Base-by-base conservation (phyloP, 768 basidiomycete species). In the Xanthoconium stramineum region DNA sequence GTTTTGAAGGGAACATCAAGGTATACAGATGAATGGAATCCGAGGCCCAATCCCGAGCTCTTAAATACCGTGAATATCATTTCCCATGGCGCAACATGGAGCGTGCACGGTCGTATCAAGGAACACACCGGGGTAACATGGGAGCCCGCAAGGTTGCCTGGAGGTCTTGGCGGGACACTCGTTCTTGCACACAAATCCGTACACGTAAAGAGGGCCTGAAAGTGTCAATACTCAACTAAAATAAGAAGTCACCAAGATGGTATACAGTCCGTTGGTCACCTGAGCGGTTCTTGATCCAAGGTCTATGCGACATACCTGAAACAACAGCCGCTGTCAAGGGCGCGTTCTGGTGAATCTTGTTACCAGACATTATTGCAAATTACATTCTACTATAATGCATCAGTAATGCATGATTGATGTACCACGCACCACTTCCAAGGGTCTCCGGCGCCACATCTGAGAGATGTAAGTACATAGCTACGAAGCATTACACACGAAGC, bases 1-100 rank as follows among this genome's bases (percentile, higher is more conserved):
- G 50, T 29, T 53, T 58, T 20, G 50, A 55, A 50, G 40, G 54
- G 48, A 65, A 60, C 63, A 65, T 66, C 47, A 24, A 4, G 24
- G 24, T 24, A 24, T 24, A 24, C 24, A 4, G 24, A 24, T 24
- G 24, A 24, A 24, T 24, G 24, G 29, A 15, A 45, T 29, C 4
- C 8, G 44, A 10, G 42, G 42, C 24, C 44, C 24, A 7, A 17
- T n/a, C 14, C 17, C 29, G 14, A 45, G 44, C 44, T 45, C 14
- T 45, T 45, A 29, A 45, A 45, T 28, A 24, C 13, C 15, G 28
- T 8, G 24, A 13, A 29, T 30, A 17, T 8, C 28, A 8, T 45
- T 45, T 15, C 43, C 44, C 6, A 30, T 45, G 15, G 28, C 44
- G 44, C 44, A 17, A 45, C 29, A 24, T 15, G 8, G 6, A 14